A percentile compares a stretch with the other conserved stretches of the same genome.
phyloP scores from a whole-genome alignment of 805 yeast genomes.

The Cyberlindnera amylophila region DNA sequence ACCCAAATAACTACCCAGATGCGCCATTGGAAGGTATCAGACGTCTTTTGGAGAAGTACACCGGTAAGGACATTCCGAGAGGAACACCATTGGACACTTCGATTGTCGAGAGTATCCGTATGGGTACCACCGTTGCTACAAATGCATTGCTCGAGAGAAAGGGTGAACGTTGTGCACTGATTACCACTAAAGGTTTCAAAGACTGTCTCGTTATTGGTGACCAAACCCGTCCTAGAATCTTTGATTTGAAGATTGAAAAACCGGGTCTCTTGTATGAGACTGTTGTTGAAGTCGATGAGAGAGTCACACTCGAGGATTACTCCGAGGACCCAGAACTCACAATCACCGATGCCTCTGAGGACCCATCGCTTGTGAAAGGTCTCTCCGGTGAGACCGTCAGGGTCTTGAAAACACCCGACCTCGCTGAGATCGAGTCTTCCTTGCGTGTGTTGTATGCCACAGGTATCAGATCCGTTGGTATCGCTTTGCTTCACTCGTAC shows the following conservation, averaged over 20 bases:
- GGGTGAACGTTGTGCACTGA: conserved; percentile 82
- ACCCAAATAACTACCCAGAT: conserved; percentile 81
- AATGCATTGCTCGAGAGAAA: conserved; percentile 90
- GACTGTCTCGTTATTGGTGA: conserved; percentile 84
- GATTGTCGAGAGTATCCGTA: conserved; percentile 62
- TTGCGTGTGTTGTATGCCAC: conserved; percentile 44
- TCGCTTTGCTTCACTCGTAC: conserved; percentile 69
- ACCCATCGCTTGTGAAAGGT: conserved; percentile 43
- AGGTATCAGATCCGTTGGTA: conserved; percentile 68
- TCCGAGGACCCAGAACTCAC: conserved; percentile 61
- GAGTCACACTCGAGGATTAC: conserved; percentile 80
- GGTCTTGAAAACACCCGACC: conserved; percentile 49
- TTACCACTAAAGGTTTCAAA: conserved; percentile 85
- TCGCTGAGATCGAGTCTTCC: conserved; percentile 36
- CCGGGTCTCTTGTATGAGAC: conserved; percentile 67
- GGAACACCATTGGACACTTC: conserved; percentile 58
- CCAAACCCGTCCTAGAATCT: conserved; percentile 87
- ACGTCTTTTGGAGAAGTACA: conserved; percentile 61
- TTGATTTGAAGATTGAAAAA: conserved; percentile 72
- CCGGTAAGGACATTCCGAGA: conserved; percentile 52
- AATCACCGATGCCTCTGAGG: conserved; percentile 24
- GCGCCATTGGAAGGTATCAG: conserved; percentile 93
- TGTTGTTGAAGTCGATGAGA: conserved; percentile 84
- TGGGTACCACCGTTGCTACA: conserved; percentile 97
- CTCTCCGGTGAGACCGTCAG: conserved; percentile 66